Base-by-base conservation (phyloP, 2,329 filamentous ascomycete genomes). In the Aureobasidium lini region DNA sequence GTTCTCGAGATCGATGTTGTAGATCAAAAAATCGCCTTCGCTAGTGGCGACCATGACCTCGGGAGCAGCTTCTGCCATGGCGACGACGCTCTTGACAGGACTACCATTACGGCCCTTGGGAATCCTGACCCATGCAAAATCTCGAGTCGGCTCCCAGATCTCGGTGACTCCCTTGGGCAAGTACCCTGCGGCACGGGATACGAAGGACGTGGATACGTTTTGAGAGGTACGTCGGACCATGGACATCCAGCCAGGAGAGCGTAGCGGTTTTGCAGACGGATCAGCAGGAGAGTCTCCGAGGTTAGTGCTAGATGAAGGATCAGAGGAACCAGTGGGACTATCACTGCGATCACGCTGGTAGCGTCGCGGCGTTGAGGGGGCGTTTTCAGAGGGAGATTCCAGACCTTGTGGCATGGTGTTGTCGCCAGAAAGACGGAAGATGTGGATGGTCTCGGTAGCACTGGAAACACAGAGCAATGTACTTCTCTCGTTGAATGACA, bases 1-100 rank as follows among this genome's bases (percentile, higher is more conserved):
- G 62, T 89, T 89, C 66, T 95, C 92, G 78, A 99, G 84, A 71
- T 99, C 92, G 58, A 99, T 91, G 64, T 90, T 93, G 74, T 93
- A 99, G 32, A 97, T 88, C 67, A 94, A 96, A 69, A 96, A 97
- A 28, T 87, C 87, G 9, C 94, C 94, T 71, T 99, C 94, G 66
- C 88, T 96, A 0, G 94, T 99, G 13, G 96, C 92, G 0, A 97
- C 90, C 92, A 99, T 97, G 50, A 99, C 89, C 68, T 97, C 92
- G 0, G 94, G 94, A 29, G 89, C 92, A 70, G 86, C 95, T 68
- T 87, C 94, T 70, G 90, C 96, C 87, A 99, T 95, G 8, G 94
- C 93, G 44, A 99, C 94, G n/a, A 99, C 93, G 65, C 90, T 96
- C 64, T 89, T 81, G 42, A 95, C 74, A 0, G 89, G 86, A 34